Base-by-base conservation (phyloP, 2,329 filamentous ascomycete genomes). In the Colletotrichum noveboracense region DNA sequence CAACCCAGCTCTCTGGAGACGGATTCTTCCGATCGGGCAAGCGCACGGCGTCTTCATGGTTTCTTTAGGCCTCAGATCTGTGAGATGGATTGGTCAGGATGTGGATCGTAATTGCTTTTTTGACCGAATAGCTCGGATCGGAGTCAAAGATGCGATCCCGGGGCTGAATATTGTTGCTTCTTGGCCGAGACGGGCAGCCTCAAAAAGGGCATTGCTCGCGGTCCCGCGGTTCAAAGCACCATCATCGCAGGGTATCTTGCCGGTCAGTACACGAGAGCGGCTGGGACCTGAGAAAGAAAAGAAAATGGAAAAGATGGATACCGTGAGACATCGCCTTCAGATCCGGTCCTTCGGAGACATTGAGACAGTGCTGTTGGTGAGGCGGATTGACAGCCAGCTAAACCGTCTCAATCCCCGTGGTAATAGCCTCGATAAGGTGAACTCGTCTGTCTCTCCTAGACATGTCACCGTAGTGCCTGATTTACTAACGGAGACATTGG, bases 381-480 rank as follows among this genome's bases (percentile, higher is more conserved):
- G 18, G 26, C 28, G 21, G 58, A 61, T 32, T 61, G 58, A 61
- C 58, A 34, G 18, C 58, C 6, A 30, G 30, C 28, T 52, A 58
- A 74, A 71, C 16, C 30, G 71, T 60, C 60, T 65, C 71, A 66
- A 60, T 61, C n/a, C 28, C 71, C 71, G 71, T 48, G 70, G 58
- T 32, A 24, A 43, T 34, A 26, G 34, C 14, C 66, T 28, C 65
- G 48, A 18, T 36, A 28, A 60, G 34, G 48, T 60, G 48, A 34
- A 60, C 34, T 56, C 21, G 7, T 71, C 67, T 74, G 48, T 74
- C 58, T 62, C 58, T 30, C 0, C 58, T 13, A 10, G 26, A 61
- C n/a, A 60, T 66, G 68, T 61, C 68, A 75, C 60, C 38, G 34
- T n/a, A 48, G 34, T 21, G 32, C 28, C n/a, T 32, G 28, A 2